Percentiles rank a stretch among this genome's conserved stretches.
phyloP scores from a whole-genome alignment of 1,284 basidiomycete genomes.

The Puccinia coronata region DNA sequence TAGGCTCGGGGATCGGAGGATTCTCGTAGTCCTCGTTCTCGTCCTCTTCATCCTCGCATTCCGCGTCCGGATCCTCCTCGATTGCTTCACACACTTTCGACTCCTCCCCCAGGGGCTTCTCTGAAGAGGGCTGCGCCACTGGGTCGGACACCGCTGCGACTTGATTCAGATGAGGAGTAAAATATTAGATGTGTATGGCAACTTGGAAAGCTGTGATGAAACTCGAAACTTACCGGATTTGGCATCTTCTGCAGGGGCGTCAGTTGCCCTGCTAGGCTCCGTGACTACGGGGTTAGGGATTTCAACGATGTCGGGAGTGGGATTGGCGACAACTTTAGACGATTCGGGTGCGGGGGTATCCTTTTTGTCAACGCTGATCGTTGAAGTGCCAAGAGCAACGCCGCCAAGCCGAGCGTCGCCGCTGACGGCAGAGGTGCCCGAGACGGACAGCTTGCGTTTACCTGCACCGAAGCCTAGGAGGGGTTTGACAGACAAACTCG shows the following conservation, averaged over 20 bases:
- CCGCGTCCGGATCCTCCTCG: slow-evolving; percentile 48
- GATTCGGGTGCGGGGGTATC: neutral
- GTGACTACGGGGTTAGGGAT: neutral
- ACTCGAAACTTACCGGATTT: slow-evolving; percentile 1
- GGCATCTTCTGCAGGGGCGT: neutral
- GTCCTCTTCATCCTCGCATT: slow-evolving; percentile 42
- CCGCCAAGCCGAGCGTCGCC: neutral
- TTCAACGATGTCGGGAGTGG: neutral
- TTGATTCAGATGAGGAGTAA: too few relatives aligned
- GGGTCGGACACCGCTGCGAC: neutral
- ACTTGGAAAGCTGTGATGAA: neutral
- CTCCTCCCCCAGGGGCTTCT: neutral
- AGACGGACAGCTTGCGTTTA: slow-evolving; percentile 38
- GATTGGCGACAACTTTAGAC: neutral
- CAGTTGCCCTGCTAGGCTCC: neutral
- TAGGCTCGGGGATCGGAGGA: slow-evolving; percentile 56
- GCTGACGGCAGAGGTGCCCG: slow-evolving; percentile 32
- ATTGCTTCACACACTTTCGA: slow-evolving; percentile 10
- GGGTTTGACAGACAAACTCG: slow-evolving; percentile 33
- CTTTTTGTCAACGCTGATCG: slow-evolving; percentile 4
- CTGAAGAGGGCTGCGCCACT: neutral
- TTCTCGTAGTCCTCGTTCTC: slow-evolving; percentile 47
- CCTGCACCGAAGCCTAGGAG: neutral
- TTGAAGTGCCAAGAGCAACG: slow-evolving; percentile 12
- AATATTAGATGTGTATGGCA: too few relatives aligned